These are phyloP conservation scores for Middelhovenomyces tepae DNA, from an alignment of 805 yeast genomes.

Conservation along the genomic window DNA sequence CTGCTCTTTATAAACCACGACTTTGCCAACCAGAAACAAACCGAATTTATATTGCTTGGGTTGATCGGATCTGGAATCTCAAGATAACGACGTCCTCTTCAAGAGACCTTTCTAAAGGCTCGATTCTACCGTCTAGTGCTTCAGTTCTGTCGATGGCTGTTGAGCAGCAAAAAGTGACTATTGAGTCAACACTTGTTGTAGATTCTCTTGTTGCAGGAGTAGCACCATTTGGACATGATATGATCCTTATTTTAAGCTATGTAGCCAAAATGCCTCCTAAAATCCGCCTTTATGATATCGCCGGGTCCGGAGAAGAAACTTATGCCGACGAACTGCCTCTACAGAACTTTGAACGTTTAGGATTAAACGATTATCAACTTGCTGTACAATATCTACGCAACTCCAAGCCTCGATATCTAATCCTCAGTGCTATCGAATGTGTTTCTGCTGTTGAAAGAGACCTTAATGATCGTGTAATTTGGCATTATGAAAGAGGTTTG, in stretches of 20 bases:
- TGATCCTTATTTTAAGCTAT: constrained; percentile 51
- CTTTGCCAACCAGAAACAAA: constrained; percentile 57
- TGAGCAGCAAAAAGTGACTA: constrained; percentile 18
- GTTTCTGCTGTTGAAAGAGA: constrained; percentile 67
- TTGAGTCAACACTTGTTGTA: constrained; percentile 32
- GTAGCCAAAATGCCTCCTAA: constrained; percentile 52
- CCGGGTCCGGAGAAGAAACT: constrained; percentile 57
- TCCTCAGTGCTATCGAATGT: constrained; percentile 76
- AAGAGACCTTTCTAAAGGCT: constrained; percentile 8
- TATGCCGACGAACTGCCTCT: constrained; percentile 73
- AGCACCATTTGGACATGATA: constrained; percentile 64
- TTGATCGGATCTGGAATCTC: constrained; percentile 62
- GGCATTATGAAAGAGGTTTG: constrained; percentile 52
- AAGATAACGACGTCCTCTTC: constrained; percentile 31
- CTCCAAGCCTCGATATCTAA: constrained; percentile 38
- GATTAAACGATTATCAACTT: constrained; percentile 73
- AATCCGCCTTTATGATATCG: constrained; percentile 56
- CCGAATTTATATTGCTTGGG: constrained; percentile 76
- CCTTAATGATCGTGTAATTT: constrained; percentile 57
- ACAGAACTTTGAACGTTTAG: constrained; percentile 46
- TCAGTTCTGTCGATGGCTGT: constrained; percentile 12
- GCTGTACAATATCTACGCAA: constrained; percentile 31
- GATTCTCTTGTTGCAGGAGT: constrained; percentile 66
- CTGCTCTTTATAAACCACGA: constrained; percentile 81
- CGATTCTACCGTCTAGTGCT: constrained; percentile 11